Percentiles rank a stretch among this genome's conserved stretches.
These are phyloP conservation scores for Neobulgaria alba DNA, from an alignment of 2,329 filamentous ascomycete species.

Conservation along the genomic window DNA sequence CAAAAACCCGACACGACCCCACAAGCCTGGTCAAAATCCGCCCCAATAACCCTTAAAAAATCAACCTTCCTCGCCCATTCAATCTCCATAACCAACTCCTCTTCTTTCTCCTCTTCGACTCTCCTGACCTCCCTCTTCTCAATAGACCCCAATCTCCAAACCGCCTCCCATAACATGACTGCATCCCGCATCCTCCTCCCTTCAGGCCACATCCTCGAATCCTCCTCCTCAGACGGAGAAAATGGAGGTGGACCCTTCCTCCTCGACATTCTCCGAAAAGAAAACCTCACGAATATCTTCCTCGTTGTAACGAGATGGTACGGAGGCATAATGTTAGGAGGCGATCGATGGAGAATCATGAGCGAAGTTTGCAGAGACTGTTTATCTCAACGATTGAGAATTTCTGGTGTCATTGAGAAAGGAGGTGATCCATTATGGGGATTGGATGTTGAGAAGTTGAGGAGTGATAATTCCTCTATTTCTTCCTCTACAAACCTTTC, in stretches of 20 bases:
- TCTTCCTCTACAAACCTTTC: no score
- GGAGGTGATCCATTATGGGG: slow-evolving; percentile 52
- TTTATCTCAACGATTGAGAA: slow-evolving; percentile 41
- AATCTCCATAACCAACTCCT: slow-evolving; percentile 31
- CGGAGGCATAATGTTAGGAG: slow-evolving; percentile 51
- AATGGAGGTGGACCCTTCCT: slow-evolving; percentile 48
- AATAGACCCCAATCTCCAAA: slow-evolving; percentile 40
- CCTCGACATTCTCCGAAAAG: slow-evolving; percentile 44
- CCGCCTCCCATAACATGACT: slow-evolving; percentile 45
- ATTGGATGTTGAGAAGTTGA: slow-evolving; percentile 44
- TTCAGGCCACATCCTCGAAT: slow-evolving; percentile 22
- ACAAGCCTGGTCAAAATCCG: slow-evolving; percentile 41
- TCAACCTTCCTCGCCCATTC: slow-evolving; percentile 52
- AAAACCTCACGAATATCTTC: slow-evolving; percentile 41
- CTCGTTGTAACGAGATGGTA: slow-evolving; percentile 56
- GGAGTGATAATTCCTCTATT: slow-evolving; percentile 11
- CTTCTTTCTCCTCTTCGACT: slow-evolving; percentile 35
- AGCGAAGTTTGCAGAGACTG: slow-evolving; percentile 46
- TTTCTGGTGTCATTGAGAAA: slow-evolving; percentile 33
- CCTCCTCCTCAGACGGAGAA: slow-evolving; percentile 48
- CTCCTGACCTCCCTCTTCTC: slow-evolving; percentile 39
- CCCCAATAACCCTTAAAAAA: slow-evolving; percentile 40
- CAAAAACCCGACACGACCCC: slow-evolving; percentile 1
- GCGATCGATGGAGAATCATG: slow-evolving; percentile 56
- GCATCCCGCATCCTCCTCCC: slow-evolving; percentile 23